These are phyloP conservation scores for Paracoccidioides brasiliensis DNA, from an alignment of 2,329 filamentous ascomycete genomes.

Conservation along the genomic window DNA sequence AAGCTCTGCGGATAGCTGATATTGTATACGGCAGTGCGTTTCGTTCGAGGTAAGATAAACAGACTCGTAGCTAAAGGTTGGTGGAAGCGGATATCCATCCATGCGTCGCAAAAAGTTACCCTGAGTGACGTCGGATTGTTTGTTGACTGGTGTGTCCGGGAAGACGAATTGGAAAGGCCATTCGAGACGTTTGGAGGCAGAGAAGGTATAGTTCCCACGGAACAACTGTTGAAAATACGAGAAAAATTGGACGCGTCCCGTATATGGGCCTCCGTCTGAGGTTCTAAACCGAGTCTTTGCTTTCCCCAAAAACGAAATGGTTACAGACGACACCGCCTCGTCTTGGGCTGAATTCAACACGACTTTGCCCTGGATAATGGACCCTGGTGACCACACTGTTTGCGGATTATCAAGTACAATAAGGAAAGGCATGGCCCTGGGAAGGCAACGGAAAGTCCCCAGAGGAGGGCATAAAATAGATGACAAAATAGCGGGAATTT, in stretches of 20 bases:
- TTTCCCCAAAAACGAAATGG: background rate
- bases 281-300: background rate
- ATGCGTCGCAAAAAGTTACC: background rate
- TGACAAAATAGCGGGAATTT: background rate
- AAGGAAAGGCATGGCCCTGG: background rate
- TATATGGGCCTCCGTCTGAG: background rate
- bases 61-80: background rate
- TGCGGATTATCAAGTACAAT: background rate
- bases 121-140: background rate
- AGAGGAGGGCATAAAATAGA: background rate
- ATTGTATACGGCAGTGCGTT: background rate
- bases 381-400: background rate
- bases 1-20: background rate
- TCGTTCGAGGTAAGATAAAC: too few relatives aligned
- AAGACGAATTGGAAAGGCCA: constrained; percentile 1
- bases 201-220: background rate
- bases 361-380: background rate
- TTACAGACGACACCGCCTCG: background rate
- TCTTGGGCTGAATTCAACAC: background rate
- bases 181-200: background rate
- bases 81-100: background rate
- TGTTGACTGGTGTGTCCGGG: background rate
- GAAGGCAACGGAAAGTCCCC: background rate
- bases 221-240: background rate
- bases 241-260: background rate